phyloP scores from a whole-genome alignment of 768 basidiomycete species.

The Hygrocybe punicea region DNA sequence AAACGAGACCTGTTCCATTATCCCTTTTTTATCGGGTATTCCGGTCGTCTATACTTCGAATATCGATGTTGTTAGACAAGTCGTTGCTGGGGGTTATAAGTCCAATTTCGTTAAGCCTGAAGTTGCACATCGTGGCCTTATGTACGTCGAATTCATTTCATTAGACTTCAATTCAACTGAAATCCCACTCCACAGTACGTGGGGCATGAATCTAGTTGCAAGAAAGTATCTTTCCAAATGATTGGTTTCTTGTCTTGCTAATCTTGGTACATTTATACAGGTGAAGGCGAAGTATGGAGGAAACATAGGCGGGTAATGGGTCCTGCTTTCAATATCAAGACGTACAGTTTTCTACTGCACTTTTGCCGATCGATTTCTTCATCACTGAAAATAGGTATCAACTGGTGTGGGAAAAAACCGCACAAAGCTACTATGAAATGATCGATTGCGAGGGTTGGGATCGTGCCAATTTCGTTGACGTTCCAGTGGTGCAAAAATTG shows the following conservation, averaged over 20 bases:
- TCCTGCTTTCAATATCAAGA: slow-evolving; percentile 30
- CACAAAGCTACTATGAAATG: slow-evolving; percentile 41
- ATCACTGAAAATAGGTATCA: slow-evolving; percentile 31
- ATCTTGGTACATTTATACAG: background rate
- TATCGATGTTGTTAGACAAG: slow-evolving; percentile 46
- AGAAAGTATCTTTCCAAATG: background rate
- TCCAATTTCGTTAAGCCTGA: slow-evolving; percentile 42
- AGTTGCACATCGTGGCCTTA: slow-evolving; percentile 26
- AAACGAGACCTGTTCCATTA: slow-evolving; percentile 41
- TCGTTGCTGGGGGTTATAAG: slow-evolving; percentile 39
- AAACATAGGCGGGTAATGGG: slow-evolving; percentile 34
- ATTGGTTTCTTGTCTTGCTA: background rate
- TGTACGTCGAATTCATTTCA: slow-evolving; percentile 26
- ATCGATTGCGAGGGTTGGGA: slow-evolving; percentile 36
- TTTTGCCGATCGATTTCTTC: background rate
- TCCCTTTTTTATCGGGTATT: slow-evolving; percentile 38
- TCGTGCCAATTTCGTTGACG: slow-evolving; percentile 23
- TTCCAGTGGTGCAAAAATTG: slow-evolving; percentile 32
- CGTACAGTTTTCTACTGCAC: slow-evolving; percentile 13
- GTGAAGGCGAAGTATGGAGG: slow-evolving; percentile 31
- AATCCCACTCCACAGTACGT: slow-evolving; percentile 14
- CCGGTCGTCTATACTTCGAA: slow-evolving; percentile 43
- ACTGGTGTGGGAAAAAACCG: slow-evolving; percentile 41
- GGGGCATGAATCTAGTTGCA: slow-evolving; percentile 33
- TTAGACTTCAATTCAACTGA: background rate